phyloP scores from a whole-genome alignment of 495 filamentous ascomycete species.

The Hypoxylon fragiforme region DNA sequence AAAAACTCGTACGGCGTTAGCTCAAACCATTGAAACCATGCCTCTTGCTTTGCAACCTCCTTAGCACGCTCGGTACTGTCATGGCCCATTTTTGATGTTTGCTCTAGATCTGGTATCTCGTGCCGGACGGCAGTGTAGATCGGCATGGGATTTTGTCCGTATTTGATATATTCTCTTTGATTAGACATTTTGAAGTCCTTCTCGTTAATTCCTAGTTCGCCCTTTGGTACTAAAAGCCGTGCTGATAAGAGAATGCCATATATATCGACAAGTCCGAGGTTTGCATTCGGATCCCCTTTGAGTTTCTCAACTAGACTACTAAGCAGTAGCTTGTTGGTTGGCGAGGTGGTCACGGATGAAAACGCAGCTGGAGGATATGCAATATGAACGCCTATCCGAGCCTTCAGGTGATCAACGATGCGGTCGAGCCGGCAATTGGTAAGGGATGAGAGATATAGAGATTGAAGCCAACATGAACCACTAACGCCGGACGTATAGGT shows the following conservation, averaged over 20 bases:
- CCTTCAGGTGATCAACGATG: conserved; percentile 82
- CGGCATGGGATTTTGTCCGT: conserved; percentile 82
- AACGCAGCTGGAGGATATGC: conserved; percentile 87
- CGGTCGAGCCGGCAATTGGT: conserved; percentile 61
- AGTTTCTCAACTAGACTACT: conserved; percentile 88
- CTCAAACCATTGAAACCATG: conserved; percentile 99
- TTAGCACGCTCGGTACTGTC: conserved; percentile 54
- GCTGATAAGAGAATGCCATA: conserved; percentile 87
- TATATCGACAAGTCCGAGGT: conserved; percentile 88
- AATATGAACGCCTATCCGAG: conserved; percentile 80
- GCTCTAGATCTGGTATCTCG: conserved; percentile 76
- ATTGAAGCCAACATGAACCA: conserved; percentile 93
- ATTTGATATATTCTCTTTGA: conserved; percentile 69
- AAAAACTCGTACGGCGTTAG: conserved; percentile 95
- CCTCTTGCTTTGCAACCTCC: conserved; percentile 67
- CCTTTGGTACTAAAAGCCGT: conserved; percentile 80
- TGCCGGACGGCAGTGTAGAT: conserved; percentile 95
- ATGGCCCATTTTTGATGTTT: conserved; percentile 49
- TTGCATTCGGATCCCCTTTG: conserved; percentile 75
- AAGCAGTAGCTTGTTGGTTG: conserved; percentile 90
- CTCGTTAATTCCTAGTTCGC: conserved; percentile 74
- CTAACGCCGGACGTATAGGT: conserved; percentile 95
- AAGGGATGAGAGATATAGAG: conserved; percentile 87
- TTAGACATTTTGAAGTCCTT: conserved; percentile 86
- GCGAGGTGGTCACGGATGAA: conserved; percentile 72